Evolutionary conservation across 2,329 filamentous ascomycete genomes (phyloP), one percentile per base, ranked within the genome.

Genomic region (Teratosphaeria pseudoeucalypti): DNA sequence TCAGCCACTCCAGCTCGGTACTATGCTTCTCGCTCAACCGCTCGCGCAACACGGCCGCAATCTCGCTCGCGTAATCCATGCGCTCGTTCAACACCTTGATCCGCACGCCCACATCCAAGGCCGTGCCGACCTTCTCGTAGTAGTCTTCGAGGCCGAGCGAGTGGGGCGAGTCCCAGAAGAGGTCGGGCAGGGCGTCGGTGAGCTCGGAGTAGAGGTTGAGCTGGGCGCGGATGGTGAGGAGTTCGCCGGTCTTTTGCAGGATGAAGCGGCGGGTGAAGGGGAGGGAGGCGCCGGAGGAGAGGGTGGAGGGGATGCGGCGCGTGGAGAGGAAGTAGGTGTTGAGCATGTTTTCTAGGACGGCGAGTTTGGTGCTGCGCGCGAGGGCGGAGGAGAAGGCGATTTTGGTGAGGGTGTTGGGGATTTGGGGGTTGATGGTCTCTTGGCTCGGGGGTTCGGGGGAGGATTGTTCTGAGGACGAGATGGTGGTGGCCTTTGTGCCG

Each of bases 11-110:
- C 11, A 99, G 79, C 58, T 90, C 81, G 34, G 92, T 84, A 16
- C 90, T 88, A 71, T 97, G 91, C 72, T 90, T 90, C 78, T 97
- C 92, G 71, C 89, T 95, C 58, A 95, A 81, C 71, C 92, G 86
- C 73, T 96, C 90, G 60, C 94, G 81, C 62, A 97, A 76, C 16
- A 97, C 92, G 57, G 81, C 89, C 6, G 94, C 91, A 72, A 96
- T 96, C 73, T 97, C 92, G 70, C 94, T 89, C 0, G 92, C 94
- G 72, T 99, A 97, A 70, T 96, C 92, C 84, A 99, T 95, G 77
- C 95, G 95, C 76, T 95, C 90, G 73, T 99, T 99, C 66, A 97
- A 76, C 19, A 90, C 86, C 68, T 89, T 89, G 76, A 97, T 97
- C 56, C 94, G 83, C 29, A 94, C 89, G 37, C 89, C 89, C 27